A percentile compares a stretch with the other conserved stretches of the same genome.
These are phyloP conservation scores for Hemisphaericaspora xylanilytica DNA, from an alignment of 1,139 yeast species.

Conservation along the genomic window DNA sequence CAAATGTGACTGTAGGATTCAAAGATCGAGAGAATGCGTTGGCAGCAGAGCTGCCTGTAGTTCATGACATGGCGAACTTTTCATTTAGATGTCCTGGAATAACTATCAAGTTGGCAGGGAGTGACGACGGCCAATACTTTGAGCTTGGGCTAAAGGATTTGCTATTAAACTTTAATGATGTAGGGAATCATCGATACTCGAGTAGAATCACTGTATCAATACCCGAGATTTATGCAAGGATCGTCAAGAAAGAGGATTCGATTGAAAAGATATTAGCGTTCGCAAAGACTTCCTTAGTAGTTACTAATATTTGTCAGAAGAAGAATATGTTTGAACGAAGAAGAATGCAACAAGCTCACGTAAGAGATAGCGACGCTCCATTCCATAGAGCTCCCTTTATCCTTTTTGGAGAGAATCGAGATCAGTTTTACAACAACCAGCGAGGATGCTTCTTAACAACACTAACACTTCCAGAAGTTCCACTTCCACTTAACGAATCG, in stretches of 20 bases:
- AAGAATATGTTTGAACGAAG: constrained; percentile 47
- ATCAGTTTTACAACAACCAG: constrained; percentile 42
- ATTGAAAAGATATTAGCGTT: constrained; percentile 22
- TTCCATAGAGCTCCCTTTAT: constrained; percentile 77
- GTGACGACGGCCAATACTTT: constrained; percentile 15
- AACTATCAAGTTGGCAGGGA: constrained; percentile 19
- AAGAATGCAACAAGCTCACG: constrained; percentile 60
- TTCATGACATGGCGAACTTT: constrained; percentile 70
- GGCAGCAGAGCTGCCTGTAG: constrained; percentile 50
- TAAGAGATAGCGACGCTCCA: constrained; percentile 74
- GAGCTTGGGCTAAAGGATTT: constrained; percentile 35
- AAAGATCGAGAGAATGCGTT: constrained; percentile 74
- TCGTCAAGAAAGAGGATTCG: constrained; percentile 23
- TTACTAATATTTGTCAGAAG: constrained; percentile 62
- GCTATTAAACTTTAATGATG: constrained; percentile 57
- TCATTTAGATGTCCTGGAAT: constrained; percentile 43
- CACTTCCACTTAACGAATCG: constrained; percentile 52
- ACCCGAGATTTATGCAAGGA: constrained; percentile 40
- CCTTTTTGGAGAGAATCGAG: constrained; percentile 49
- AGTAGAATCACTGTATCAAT: constrained; percentile 50
- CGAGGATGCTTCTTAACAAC: constrained; percentile 59
- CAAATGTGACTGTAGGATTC: constrained; percentile 60
- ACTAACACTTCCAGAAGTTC: constrained; percentile 61
- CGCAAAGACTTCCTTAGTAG: constrained; percentile 53
- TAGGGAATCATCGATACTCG: constrained; percentile 67